These are phyloP conservation scores for Coleophoma cylindrospora DNA, from an alignment of 2,329 filamentous ascomycete species.

Conservation along the genomic window DNA sequence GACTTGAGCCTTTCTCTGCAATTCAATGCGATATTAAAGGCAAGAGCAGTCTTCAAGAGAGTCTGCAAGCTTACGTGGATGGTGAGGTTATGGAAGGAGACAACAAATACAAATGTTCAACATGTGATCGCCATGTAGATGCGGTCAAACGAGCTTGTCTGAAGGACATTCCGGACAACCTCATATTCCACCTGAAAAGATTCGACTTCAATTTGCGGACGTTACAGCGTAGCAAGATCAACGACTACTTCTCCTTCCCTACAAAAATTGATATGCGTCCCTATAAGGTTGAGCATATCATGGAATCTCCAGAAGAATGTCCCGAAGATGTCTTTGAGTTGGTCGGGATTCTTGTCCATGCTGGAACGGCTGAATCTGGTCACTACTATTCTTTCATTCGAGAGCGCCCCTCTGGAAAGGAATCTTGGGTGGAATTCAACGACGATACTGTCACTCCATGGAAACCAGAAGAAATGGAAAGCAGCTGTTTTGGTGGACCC, in stretches of 20 bases:
- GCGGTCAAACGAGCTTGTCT: conserved; percentile 90
- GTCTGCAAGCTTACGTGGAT: conserved; percentile 89
- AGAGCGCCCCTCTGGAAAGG: conserved; percentile 58
- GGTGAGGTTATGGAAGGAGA: conserved; percentile 97
- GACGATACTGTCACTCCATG: conserved; percentile 78
- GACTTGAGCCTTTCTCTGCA: conserved; percentile 84
- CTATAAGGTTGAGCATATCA: conserved; percentile 84
- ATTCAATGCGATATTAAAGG: conserved; percentile 97
- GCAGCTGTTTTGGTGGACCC: conserved; percentile 73
- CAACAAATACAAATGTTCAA: conserved; percentile 97
- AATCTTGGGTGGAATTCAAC: conserved; percentile 86
- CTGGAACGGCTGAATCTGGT: conserved; percentile 86
- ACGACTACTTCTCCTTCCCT: conserved; percentile 90
- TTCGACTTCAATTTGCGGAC: conserved; percentile 78
- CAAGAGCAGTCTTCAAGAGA: conserved; percentile 77
- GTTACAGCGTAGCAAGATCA: conserved; percentile 84
- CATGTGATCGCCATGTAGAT: conserved; percentile 82
- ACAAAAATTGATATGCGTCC: conserved; percentile 77
- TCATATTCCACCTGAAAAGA: conserved; percentile 92
- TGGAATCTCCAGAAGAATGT: conserved; percentile 48
- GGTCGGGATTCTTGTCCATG: conserved; percentile 91
- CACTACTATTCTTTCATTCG: conserved; percentile 97
- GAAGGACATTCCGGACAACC: conserved; percentile 86
- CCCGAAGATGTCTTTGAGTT: conserved; percentile 81
- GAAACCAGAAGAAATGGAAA: conserved; percentile 68